Conservation (phyloP, 805 yeast genomes). For the Yamadazyma philogaea region DNA sequence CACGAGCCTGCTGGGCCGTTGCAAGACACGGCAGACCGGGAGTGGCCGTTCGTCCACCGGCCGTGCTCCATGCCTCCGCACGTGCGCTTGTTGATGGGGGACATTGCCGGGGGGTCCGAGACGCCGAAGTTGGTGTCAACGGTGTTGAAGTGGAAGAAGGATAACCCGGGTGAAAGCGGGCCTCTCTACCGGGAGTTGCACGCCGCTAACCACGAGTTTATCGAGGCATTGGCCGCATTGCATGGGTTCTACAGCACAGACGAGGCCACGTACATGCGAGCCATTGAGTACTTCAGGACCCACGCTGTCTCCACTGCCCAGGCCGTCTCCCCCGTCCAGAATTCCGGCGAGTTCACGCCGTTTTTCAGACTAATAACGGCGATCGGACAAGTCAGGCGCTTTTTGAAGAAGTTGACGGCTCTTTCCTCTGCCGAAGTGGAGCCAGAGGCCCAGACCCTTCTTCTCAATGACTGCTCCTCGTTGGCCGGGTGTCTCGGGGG, state of each 20-base stretch:
- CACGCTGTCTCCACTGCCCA: slow-evolving; percentile 12
- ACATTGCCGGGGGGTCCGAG: slow-evolving; percentile 86
- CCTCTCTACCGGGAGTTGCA: slow-evolving; percentile 56
- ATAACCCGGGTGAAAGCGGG: slow-evolving; percentile 48
- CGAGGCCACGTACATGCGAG: slow-evolving; percentile 34
- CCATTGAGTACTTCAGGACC: slow-evolving; percentile 13
- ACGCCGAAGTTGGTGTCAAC: slow-evolving; percentile 85
- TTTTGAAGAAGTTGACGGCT: slow-evolving; percentile 58
- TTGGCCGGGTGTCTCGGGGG: slow-evolving; percentile 84
- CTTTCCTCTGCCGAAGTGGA: slow-evolving; percentile 84
- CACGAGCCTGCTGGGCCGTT: slow-evolving; percentile 19
- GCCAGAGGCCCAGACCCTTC: slow-evolving; percentile 69
- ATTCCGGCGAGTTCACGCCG: slow-evolving; percentile 1
- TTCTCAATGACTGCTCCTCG: slow-evolving; percentile 50
- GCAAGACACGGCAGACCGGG: slow-evolving; percentile 34
- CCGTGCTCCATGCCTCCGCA: slow-evolving; percentile 66
- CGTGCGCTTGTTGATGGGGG: slow-evolving; percentile 82
- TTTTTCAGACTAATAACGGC: slow-evolving; percentile 38
- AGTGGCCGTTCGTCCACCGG: slow-evolving; percentile 62
- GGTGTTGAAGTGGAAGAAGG: slow-evolving; percentile 67
- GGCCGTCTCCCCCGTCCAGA: slow-evolving; percentile 11
- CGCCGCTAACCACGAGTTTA: slow-evolving; percentile 54
- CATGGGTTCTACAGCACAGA: slow-evolving; percentile 26
- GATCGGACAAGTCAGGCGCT: slow-evolving; percentile 49
- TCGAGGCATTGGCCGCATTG: slow-evolving; percentile 45